These are phyloP conservation scores for Beauveria medogensis DNA, from an alignment of 2,329 filamentous ascomycete species.

Conservation along the genomic window DNA sequence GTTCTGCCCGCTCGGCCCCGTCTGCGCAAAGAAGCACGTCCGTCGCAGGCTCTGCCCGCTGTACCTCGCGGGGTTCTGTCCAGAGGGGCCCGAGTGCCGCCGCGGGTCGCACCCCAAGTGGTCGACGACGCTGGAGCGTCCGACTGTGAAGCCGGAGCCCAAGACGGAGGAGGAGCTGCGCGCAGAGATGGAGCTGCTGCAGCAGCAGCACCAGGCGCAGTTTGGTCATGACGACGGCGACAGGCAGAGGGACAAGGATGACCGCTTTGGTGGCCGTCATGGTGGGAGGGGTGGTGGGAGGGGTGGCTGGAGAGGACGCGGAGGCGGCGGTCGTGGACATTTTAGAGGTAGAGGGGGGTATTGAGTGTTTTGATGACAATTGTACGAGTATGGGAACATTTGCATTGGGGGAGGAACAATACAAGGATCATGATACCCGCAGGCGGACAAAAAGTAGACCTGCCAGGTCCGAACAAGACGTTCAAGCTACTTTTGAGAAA, in stretches of 20 bases:
- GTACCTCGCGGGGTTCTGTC: slow-evolving; percentile 92
- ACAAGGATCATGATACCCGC: slow-evolving; percentile 4
- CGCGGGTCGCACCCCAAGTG: slow-evolving; percentile 78
- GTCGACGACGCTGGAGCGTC: slow-evolving; percentile 68
- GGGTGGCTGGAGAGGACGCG: slow-evolving; percentile 29
- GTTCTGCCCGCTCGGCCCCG: slow-evolving; percentile 84
- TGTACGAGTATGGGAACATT: background rate
- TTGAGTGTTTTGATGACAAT: background rate
- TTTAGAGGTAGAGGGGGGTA: slow-evolving; percentile 29
- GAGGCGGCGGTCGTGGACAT: slow-evolving; percentile 20
- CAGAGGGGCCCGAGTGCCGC: slow-evolving; percentile 66
- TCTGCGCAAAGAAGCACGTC: slow-evolving; percentile 83
- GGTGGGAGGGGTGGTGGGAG: slow-evolving; percentile 24
- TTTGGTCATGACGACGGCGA: slow-evolving; percentile 26
- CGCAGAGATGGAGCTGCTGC: slow-evolving; percentile 27
- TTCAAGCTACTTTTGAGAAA: background rate
- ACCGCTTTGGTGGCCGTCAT: slow-evolving; percentile 23
- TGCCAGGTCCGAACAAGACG: background rate
- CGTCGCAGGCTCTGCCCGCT: slow-evolving; percentile 72
- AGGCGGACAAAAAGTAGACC: background rate
- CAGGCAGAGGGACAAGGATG: slow-evolving; percentile 15
- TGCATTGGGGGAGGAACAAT: background rate
- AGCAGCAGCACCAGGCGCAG: slow-evolving; percentile 30
- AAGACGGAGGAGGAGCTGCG: slow-evolving; percentile 38
- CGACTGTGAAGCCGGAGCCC: slow-evolving; percentile 59